Conservation (phyloP, 148 eudicot species). For the Heliamphora exappendiculata region DNA sequence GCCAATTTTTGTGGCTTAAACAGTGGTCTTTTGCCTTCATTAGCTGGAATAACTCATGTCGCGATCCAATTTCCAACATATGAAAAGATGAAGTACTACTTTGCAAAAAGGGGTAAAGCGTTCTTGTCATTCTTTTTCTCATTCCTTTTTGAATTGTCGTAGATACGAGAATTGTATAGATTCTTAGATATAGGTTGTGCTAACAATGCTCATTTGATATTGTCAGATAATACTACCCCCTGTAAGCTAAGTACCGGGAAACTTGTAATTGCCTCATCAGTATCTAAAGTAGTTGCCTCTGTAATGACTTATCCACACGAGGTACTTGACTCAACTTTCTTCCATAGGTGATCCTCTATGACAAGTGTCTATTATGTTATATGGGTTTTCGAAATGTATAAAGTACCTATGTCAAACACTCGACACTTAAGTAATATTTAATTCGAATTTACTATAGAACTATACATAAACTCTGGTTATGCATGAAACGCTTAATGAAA, state of each 20-base stretch:
- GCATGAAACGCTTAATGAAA: no score
- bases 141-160: not conserved
- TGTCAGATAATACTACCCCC: constrained; percentile 55
- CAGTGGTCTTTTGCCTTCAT: constrained; percentile 94
- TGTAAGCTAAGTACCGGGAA: constrained; percentile 52
- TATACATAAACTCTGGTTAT: no score
- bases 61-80: constrained; percentile 92
- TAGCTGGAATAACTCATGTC: constrained; percentile 89
- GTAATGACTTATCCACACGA: constrained; percentile 84
- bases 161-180: not conserved
- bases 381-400: no score
- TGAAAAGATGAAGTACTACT: constrained; percentile 72
- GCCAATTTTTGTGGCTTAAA: constrained; percentile 21
- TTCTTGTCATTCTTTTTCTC: not conserved
- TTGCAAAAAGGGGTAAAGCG: constrained; percentile 60
- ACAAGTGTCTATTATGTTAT: no score
- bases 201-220: constrained; percentile 12
- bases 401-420: no score
- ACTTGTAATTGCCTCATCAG: constrained; percentile 70
- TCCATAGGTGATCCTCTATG: no score
- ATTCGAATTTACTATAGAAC: no score
- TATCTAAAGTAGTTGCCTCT: constrained; percentile 73
- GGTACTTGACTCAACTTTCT: constrained; percentile 29
- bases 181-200: not conserved
- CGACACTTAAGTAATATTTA: no score